These are phyloP conservation scores for Protea cynaroides DNA, from an alignment of 164 flowering plant genomes.

Conservation along the genomic window DNA sequence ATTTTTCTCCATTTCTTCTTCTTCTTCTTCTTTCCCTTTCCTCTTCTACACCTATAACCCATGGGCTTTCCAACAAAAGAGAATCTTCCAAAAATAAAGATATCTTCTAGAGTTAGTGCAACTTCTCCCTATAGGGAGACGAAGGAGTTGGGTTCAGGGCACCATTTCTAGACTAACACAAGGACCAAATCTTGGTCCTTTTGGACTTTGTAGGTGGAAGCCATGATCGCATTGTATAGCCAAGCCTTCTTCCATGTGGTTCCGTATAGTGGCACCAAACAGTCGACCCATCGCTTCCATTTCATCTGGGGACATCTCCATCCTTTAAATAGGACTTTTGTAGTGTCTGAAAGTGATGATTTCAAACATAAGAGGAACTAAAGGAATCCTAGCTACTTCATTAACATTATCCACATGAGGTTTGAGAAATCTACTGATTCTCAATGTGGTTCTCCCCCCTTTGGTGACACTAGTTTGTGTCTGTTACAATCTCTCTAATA, in stretches of 20 bases:
- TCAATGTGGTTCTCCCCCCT: constrained; percentile 3
- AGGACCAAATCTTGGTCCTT: constrained; percentile 6
- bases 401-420: too few species aligned
- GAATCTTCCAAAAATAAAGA: constrained; percentile 29
- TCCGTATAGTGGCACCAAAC: constrained; percentile 1
- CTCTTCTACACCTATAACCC: too few species aligned
- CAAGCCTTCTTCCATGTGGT: constrained; percentile 21
- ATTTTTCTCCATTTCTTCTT: too few species aligned
- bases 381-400: background rate
- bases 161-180: constrained; percentile 27
- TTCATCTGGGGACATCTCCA: constrained; percentile 12
- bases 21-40: too few species aligned
- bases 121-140: constrained; percentile 41
- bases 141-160: constrained; percentile 25
- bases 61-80: constrained; percentile 26
- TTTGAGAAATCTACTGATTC: constrained; percentile 8
- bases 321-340: constrained; percentile 8
- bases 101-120: constrained; percentile 29
- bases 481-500: too few species aligned
- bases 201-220: constrained; percentile 11
- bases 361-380: background rate
- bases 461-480: background rate
- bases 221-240: constrained; percentile 23
- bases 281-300: constrained; percentile 31
- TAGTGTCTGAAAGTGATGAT: background rate